Percentiles rank a stretch among this genome's conserved stretches.
phyloP scores from a whole-genome alignment of 129 eudicot genomes.

The Lactuca sativa region DNA sequence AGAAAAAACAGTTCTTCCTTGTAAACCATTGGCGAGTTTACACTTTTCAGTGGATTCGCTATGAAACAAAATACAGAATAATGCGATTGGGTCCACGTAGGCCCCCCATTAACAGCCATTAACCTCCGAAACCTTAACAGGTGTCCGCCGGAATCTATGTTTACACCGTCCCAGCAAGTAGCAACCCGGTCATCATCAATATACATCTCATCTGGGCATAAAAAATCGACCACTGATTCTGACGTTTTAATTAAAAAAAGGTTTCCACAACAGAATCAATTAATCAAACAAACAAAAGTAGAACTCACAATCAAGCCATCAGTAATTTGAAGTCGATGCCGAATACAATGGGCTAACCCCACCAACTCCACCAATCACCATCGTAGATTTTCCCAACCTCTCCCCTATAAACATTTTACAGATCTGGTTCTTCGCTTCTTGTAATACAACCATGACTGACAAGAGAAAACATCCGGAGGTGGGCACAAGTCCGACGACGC shows the following conservation, averaged over 20 bases:
- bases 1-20: not conserved
- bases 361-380: constrained; percentile 44
- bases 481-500: constrained; percentile 45
- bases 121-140: constrained; percentile 29
- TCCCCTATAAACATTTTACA: constrained; percentile 15
- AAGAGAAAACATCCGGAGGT: constrained; percentile 46
- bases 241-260: constrained; percentile 9
- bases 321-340: constrained; percentile 24
- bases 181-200: constrained; percentile 18
- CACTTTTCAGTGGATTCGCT: constrained; percentile 26
- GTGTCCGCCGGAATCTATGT: constrained; percentile 28
- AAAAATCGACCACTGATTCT: constrained; percentile 14
- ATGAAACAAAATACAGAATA: constrained; percentile 25
- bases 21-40: constrained; percentile 34
- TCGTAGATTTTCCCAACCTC: constrained; percentile 10
- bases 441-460: constrained; percentile 43
- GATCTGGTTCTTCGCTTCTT: not conserved
- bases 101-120: not conserved
- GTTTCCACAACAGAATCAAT: constrained; percentile 8
- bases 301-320: constrained; percentile 2
- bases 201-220: constrained; percentile 25
- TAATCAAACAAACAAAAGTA: constrained; percentile 16
- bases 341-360: constrained; percentile 51
- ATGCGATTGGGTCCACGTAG: constrained; percentile 17
- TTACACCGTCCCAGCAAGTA: constrained; percentile 4